Evolutionary conservation across 192 early-diverging fungal genomes (phyloP).

Genomic region (Martensiomyces pterosporus): DNA sequence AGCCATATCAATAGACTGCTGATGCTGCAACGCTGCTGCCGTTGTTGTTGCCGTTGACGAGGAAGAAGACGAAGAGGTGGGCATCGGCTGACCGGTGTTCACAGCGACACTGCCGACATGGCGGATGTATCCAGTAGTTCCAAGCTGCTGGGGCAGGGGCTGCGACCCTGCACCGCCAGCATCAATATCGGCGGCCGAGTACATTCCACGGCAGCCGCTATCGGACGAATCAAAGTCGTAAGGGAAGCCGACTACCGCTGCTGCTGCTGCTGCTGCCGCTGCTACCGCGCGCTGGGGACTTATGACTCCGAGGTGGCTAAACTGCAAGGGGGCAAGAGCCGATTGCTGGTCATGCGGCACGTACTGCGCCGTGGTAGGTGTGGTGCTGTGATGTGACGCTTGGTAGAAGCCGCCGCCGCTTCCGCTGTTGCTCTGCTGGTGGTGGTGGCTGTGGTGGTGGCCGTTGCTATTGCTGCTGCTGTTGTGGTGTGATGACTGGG

Average conservation of each 20-base stretch:
- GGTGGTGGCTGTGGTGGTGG: no score
- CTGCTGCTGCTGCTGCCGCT: no score
- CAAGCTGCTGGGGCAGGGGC: constrained; percentile 31
- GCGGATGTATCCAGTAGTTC: constrained; percentile 33
- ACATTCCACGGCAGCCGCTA: constrained; percentile 33
- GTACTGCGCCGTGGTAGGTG: constrained; percentile 41
- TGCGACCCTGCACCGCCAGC: constrained; percentile 4
- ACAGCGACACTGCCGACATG: constrained; percentile 33
- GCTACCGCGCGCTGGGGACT: constrained; percentile 32
- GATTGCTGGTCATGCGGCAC: constrained; percentile 41
- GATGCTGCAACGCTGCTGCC: no score
- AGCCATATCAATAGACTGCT: constrained; percentile 29
- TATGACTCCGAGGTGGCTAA: constrained; percentile 35
- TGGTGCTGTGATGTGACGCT: constrained; percentile 21
- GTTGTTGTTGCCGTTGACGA: constrained; percentile 19
- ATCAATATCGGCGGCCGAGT: constrained; percentile 33
- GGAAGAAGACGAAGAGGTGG: constrained; percentile 6
- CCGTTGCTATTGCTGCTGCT: constrained; percentile 11
- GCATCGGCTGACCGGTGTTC: constrained; percentile 13
- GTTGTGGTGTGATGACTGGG: constrained; percentile 17
- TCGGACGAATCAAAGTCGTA: constrained; percentile 49
- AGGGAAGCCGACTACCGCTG: no score
- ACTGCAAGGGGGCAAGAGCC: constrained; percentile 41
- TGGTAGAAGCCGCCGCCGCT: constrained; percentile 30
- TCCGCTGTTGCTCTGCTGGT: no score